Percentiles rank a stretch among this genome's conserved stretches.
These are phyloP conservation scores for Candida sp. DNA, from an alignment of 1,139 yeast species.

Conservation along the genomic window DNA sequence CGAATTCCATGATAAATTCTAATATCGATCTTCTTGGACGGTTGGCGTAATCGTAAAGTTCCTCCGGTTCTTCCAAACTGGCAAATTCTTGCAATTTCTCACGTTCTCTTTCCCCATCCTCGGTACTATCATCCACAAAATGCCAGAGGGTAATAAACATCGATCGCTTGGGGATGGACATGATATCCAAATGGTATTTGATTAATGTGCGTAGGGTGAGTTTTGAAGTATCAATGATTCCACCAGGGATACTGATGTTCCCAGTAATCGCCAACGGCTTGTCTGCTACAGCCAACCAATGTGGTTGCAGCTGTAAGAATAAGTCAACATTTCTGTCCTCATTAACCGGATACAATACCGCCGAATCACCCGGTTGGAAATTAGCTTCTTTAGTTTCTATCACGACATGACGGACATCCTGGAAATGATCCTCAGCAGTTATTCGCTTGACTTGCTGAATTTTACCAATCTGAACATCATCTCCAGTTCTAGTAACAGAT, in stretches of 20 bases:
- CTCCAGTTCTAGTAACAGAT: slow-evolving; percentile 2
- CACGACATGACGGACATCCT: slow-evolving; percentile 74
- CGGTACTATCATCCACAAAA: slow-evolving; percentile 56
- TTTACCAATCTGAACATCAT: slow-evolving; percentile 28
- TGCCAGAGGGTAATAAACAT: slow-evolving; percentile 72
- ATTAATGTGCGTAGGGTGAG: slow-evolving; percentile 69
- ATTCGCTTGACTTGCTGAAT: slow-evolving; percentile 53
- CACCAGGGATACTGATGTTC: slow-evolving; percentile 48
- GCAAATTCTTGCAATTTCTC: slow-evolving; percentile 78
- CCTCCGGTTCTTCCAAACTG: slow-evolving; percentile 70
- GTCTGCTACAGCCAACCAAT: slow-evolving; percentile 72
- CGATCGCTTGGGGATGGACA: slow-evolving; percentile 78
- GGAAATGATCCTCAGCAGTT: slow-evolving; percentile 74
- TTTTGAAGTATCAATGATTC: slow-evolving; percentile 44
- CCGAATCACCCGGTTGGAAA: slow-evolving; percentile 77
- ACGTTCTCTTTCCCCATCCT: slow-evolving; percentile 54
- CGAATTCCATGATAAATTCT: slow-evolving; percentile 82
- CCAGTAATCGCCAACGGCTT: slow-evolving; percentile 36
- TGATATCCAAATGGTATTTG: slow-evolving; percentile 77
- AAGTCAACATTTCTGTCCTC: slow-evolving; percentile 59
- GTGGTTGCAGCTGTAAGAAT: slow-evolving; percentile 63
- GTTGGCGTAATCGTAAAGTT: slow-evolving; percentile 82
- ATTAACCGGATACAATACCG: slow-evolving; percentile 75
- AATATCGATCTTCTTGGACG: slow-evolving; percentile 85
- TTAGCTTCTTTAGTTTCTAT: slow-evolving; percentile 33